Evolutionary conservation across 768 basidiomycete species (phyloP).

Genomic region (Termitomyces sp.): DNA sequence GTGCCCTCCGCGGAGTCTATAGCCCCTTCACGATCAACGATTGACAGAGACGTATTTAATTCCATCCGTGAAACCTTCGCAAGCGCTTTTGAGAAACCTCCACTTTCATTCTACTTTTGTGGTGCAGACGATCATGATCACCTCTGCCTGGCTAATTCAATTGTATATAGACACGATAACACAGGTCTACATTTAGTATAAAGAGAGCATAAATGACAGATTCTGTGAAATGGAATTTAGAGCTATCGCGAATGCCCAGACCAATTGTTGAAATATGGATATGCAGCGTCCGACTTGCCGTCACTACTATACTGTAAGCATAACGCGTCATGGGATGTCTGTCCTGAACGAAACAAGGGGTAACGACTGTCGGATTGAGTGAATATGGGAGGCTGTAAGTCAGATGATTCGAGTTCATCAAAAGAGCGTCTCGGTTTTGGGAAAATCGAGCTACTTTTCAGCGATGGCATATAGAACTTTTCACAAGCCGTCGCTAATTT

Average conservation of each 20-base stretch:
- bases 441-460: background rate
- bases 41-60: background rate
- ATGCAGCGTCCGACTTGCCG: background rate
- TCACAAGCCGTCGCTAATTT: slow-evolving; percentile 38
- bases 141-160: background rate
- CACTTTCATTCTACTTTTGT: background rate
- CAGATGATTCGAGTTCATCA: background rate
- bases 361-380: slow-evolving; percentile 16
- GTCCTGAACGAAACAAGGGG: background rate
- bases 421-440: background rate
- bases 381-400: slow-evolving; percentile 16
- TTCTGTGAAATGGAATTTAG: background rate
- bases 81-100: background rate
- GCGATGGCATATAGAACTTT: slow-evolving; percentile 9
- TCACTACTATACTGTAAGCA: background rate
- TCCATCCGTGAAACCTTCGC: background rate
- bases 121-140: background rate
- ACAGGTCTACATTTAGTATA: background rate
- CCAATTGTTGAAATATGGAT: background rate
- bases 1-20: background rate
- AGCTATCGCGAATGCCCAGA: slow-evolving; percentile 1
- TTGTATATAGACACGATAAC: background rate
- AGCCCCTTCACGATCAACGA: background rate
- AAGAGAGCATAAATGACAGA: background rate
- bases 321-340: background rate